Evolutionary conservation across 148 eudicot genomes (phyloP), one percentile per base, ranked within the genome.

Genomic region (Silene conica): DNA sequence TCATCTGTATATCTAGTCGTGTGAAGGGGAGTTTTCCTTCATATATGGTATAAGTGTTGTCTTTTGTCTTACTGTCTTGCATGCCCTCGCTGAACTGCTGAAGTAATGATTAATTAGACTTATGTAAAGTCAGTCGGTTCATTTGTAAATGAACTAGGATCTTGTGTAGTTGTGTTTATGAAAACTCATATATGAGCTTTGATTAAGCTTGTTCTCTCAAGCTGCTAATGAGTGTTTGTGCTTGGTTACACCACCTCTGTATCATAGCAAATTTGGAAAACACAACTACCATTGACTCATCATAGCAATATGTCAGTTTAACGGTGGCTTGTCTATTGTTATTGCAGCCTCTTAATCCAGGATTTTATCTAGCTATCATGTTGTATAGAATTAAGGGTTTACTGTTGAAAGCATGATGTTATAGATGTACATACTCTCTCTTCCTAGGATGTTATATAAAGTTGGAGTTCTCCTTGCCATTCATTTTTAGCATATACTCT

Each of bases 1-100:
- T 21, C 21, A 4, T 55, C 19, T 14, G 67, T 9, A 16, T 22
- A 5, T 8, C 3, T 43, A 22, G 18, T 72, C 26, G 28, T 31
- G 10, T 15, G 21, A 59, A 21, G 67, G 21, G 38, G 8, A 19
- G 18, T 18, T 76, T 14, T 14, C 21, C 31, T 13, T 68, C 14
- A 14, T 50, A 11, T 50, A 50, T 50, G 52, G 52, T 48, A 48
- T 48, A 48, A 48, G 52, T 48, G 12, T 3, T 48, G 1, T 6
- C 16, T 57, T 8, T 0, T 20, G 50, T n/a, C n/a, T n/a, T n/a
- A n/a, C n/a, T n/a, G n/a, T 58, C n/a, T 19, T 38, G 41, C 28
- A n/a, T 69, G 63, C 50, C 60, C 45, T 45, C 19, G 64, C 56
- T 57, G n/a, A n/a, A n/a, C n/a, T n/a, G n/a, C n/a, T n/a, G 6